phyloP scores from a whole-genome alignment of 208 protist species.

The Trichomonas vaginalis region DNA sequence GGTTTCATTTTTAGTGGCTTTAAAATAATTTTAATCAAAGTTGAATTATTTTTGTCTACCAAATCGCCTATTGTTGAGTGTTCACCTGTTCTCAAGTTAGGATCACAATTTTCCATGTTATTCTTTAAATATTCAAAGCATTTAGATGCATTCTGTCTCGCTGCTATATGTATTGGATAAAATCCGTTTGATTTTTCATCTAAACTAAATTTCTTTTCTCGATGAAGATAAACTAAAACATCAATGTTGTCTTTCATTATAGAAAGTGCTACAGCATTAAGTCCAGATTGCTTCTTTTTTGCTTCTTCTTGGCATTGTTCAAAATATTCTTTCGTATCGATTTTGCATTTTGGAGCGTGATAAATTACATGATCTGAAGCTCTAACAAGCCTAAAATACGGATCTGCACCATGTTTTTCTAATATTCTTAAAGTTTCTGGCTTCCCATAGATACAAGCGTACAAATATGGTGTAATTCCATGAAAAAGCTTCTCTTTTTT shows the following conservation, averaged over 20 bases:
- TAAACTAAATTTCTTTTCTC: neutral
- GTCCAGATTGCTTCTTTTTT: neutral
- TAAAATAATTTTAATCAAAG: too few species aligned
- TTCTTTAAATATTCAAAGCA: neutral
- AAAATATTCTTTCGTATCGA: neutral
- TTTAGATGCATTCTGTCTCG: neutral
- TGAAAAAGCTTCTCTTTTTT: neutral
- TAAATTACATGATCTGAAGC: neutral
- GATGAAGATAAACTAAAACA: neutral
- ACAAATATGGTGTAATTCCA: neutral
- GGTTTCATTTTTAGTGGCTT: too few species aligned
- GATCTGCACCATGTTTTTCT: neutral
- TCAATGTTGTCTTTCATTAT: neutral
- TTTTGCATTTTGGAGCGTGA: neutral
- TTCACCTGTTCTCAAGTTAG: too few species aligned
- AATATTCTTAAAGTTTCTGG: neutral
- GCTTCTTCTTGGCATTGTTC: neutral
- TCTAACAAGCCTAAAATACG: neutral
- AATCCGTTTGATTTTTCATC: neutral
- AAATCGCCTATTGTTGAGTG: too few species aligned
- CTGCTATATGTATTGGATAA: neutral
- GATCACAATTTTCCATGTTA: too few species aligned
- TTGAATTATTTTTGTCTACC: too few species aligned
- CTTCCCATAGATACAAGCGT: neutral
- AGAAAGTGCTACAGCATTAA: neutral